phyloP scores from a whole-genome alignment of 192 early-diverging fungal species.

The Coemansia sp. region DNA sequence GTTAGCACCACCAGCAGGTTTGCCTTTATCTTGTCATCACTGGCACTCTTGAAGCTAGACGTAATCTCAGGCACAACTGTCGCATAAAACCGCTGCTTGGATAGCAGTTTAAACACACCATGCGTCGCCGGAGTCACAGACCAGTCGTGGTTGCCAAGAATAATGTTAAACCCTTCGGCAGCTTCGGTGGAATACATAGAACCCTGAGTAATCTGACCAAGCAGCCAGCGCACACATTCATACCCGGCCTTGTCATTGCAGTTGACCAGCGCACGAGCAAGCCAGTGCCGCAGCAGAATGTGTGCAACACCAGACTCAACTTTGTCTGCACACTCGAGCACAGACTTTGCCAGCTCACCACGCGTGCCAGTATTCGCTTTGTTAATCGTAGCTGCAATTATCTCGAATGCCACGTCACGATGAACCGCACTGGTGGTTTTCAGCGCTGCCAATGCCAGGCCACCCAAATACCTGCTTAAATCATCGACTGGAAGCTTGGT shows the following conservation, averaged over 20 bases:
- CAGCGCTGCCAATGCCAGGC: conserved; percentile 47
- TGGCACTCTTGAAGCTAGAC: conserved; percentile 42
- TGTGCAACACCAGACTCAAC: background rate
- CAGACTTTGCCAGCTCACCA: conserved; percentile 18
- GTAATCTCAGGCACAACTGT: conserved; percentile 71
- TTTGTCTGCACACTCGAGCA: conserved; percentile 4
- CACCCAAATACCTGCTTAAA: conserved; percentile 45
- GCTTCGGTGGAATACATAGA: conserved; percentile 34
- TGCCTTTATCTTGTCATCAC: conserved; percentile 58
- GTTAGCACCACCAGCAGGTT: conserved; percentile 81
- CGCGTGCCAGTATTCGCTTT: conserved; percentile 58
- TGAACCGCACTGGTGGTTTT: conserved; percentile 40
- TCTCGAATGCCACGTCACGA: conserved; percentile 57
- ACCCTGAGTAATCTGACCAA: conserved; percentile 23
- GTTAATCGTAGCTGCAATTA: conserved; percentile 65
- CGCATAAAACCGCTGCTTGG: conserved; percentile 84
- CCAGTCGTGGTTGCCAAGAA: conserved; percentile 72
- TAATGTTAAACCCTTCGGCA: conserved; percentile 67
- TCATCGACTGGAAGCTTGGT: conserved; percentile 55
- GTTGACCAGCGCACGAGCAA: conserved; percentile 38
- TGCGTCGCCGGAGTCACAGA: conserved; percentile 66
- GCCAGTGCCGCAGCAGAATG: conserved; percentile 36
- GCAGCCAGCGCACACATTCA: conserved; percentile 32
- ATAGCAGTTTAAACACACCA: conserved; percentile 60
- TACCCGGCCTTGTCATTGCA: conserved; percentile 48